Base-by-base conservation (phyloP, 73 alveolate species). In the Stentor coeruleus region DNA sequence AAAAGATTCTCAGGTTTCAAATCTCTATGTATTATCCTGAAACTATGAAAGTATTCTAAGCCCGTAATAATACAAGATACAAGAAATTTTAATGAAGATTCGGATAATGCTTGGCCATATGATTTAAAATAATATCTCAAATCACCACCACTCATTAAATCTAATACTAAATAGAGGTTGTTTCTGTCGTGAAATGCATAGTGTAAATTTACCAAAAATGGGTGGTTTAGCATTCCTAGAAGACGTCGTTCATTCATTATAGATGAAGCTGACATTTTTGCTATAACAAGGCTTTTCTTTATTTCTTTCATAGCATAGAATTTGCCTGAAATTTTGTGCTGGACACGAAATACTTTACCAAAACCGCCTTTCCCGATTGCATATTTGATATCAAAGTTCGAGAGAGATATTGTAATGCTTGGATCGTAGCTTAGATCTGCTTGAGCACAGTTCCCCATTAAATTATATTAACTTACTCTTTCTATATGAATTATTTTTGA, bases 1-100 rank as follows among this genome's bases (percentile, higher is more conserved):
- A 94, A 87, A 28, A 94, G 81, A 77, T 94, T 94, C 84, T 92
- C 97, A 55, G 98, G 94, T 38, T 88, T 88, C 36, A 88, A 2
- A 40, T 88, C 94, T 86, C 94, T 86, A 59, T 88, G 94, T 38
- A 88, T 86, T 0, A 88, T 79, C 30, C 89, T 85, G 58, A 57
- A 15, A 4, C 72, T 33, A 86, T 88, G 94, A n/a, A 88, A 73
- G 58, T 42, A 86, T 35, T 88, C 94, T 3, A 86, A 55, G 49
- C 92, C 91, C 79, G 76, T 35, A 20, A 91, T 59, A 74, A 91
- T 38, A 86, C 91, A 88, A 38, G 92, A 88, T 33, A 82, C 35
- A 33, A 73, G 35, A 81, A 89, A 89, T 58, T 59, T 83, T 0
- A 86, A 39, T 38, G 55, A 81, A 28, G 59, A 60, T 49, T 82